Evolutionary conservation across 176 grass and related monocot species (phyloP).

Genomic region (sorghum (Sorghum bicolor)): Sorghum_bicolor_NCBIv3 NC_012870.2:66717501-66718000

Average conservation of each 20-base stretch:
- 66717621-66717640: slow-evolving; percentile 91
- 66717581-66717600: not conserved
- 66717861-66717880: slow-evolving; percentile 25
- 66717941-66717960: slow-evolving; percentile 95
- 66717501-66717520: too few relatives aligned
- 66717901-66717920: slow-evolving; percentile 99
- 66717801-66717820: slow-evolving; percentile 4
- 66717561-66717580: not conserved
- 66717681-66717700: slow-evolving; percentile 26
- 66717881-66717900: slow-evolving; percentile 67
- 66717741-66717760: slow-evolving; percentile 95
- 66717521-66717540: too few relatives aligned
- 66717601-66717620: not conserved
- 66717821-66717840: slow-evolving; percentile 22
- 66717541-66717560: not conserved
- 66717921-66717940: slow-evolving; percentile 96
- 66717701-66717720: slow-evolving; percentile 18
- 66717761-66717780: slow-evolving; percentile 65
- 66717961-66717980: slow-evolving; percentile 98
- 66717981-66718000: slow-evolving; percentile 65
- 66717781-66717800: slow-evolving; percentile 92
- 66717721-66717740: slow-evolving; percentile 24
- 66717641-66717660: slow-evolving; percentile 96
- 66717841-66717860: not conserved
- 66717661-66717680: slow-evolving; percentile 99